These are phyloP conservation scores for Picocystis sp. DNA, from an alignment of 163 green algal genomes.

Conservation along the genomic window DNA sequence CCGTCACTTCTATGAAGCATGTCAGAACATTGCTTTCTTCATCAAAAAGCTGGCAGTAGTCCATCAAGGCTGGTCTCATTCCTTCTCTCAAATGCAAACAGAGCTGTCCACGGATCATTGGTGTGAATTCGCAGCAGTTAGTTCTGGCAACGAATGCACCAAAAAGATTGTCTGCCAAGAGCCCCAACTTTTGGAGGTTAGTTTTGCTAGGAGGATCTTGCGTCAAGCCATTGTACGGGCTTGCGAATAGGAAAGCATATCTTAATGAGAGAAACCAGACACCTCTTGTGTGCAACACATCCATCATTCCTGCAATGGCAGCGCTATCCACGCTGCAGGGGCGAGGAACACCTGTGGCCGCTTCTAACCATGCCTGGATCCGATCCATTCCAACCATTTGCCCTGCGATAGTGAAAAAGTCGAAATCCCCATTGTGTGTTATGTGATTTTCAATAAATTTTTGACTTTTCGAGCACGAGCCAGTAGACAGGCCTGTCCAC, in stretches of 20 bases:
- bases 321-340: conserved; percentile 17
- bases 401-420: conserved; percentile 22
- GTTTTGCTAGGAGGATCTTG: too few species aligned
- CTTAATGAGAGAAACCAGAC: conserved; percentile 14
- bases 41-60: too few species aligned
- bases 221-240: too few species aligned
- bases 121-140: too few species aligned
- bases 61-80: too few species aligned
- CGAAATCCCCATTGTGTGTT: conserved; percentile 29
- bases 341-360: conserved; percentile 1
- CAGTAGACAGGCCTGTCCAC: background rate
- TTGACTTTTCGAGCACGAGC: background rate
- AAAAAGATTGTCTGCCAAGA: too few species aligned
- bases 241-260: conserved; percentile 8
- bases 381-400: conserved; percentile 7
- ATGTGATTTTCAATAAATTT: conserved; percentile 18
- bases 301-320: conserved; percentile 19
- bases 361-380: conserved; percentile 13
- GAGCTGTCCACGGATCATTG: too few species aligned
- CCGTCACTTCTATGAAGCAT: conserved; percentile 2
- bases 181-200: too few species aligned
- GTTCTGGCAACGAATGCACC: too few species aligned
- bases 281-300: conserved; percentile 22
- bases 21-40: too few species aligned
- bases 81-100: too few species aligned